Evolutionary conservation across 1,284 basidiomycete genomes (phyloP).

Genomic region (Pseudozyma thailandica): DNA sequence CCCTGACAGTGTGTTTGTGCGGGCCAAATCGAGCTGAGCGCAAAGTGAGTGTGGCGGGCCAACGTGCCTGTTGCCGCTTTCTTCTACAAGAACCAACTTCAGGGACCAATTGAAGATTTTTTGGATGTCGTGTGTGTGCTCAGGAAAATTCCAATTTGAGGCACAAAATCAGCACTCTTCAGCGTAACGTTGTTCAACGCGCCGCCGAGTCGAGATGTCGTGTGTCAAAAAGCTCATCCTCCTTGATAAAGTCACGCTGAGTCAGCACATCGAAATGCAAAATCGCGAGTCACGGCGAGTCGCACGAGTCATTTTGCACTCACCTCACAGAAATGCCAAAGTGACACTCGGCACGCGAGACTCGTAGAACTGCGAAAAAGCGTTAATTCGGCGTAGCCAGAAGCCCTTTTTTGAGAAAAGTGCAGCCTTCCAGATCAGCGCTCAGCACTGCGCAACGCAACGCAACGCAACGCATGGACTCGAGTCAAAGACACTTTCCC

Average conservation of each 20-base stretch:
- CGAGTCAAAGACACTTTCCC: neutral
- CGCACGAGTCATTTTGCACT: slow-evolving; percentile 27
- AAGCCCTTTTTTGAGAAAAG: no score
- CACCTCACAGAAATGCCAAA: no score
- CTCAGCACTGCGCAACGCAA: neutral
- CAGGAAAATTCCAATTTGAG: neutral
- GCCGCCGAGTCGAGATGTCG: slow-evolving; percentile 2
- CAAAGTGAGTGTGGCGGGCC: slow-evolving; percentile 24
- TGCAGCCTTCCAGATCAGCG: neutral
- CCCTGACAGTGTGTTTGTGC: neutral
- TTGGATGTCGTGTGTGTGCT: slow-evolving; percentile 10
- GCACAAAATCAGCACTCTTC: slow-evolving; percentile 5
- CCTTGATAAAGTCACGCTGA: slow-evolving; percentile 19
- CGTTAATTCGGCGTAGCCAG: no score
- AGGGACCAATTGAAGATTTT: no score
- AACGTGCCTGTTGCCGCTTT: slow-evolving; percentile 4
- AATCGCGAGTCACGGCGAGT: neutral
- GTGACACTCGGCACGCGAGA: slow-evolving; percentile 43
- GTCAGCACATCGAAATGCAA: slow-evolving; percentile 4
- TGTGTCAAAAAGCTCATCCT: neutral
- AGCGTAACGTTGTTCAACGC: neutral
- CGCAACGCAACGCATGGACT: neutral
- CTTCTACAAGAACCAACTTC: no score
- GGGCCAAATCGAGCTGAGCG: neutral
- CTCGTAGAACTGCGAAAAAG: slow-evolving; percentile 1